Evolutionary conservation across 2,329 filamentous ascomycete genomes (phyloP), one percentile per base, ranked within the genome.

Genomic region (Parafenestella ontariensis): DNA sequence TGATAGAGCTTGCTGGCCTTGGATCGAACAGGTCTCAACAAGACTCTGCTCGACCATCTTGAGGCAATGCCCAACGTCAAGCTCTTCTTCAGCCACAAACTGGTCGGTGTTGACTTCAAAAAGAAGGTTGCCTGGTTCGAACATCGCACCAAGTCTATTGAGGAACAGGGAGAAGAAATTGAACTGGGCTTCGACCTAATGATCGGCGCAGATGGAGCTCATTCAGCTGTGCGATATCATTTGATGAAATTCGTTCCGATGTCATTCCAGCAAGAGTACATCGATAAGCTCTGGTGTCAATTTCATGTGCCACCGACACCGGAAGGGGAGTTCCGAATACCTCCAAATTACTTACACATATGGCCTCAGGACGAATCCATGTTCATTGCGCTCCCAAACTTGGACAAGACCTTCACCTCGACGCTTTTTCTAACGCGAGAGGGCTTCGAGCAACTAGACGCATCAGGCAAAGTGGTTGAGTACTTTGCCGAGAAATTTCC

Each of bases 201-300:
- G 79, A 90, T 99, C 53, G 95, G 95, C 9, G 93, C 94, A 29
- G 95, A 99, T 69, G 95, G 95, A 7, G 95, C 95, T 0, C 94
- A 99, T 77, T 98, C 94, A 0, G 88, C 92, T 39, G 89, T 93
- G 3, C 85, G 95, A 46, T 96, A 92, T 72, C 92, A 98, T 71
- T 81, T 99, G 78, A 99, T 99, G 94, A 98, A 98, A 78, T 97
- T 86, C 68, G 85, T 89, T 0, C 87, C 90, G 10, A 91, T 98
- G 86, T 87, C 95, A 77, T 99, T 96, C 71, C 84, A 90, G 65
- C 95, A 99, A 73, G 87, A 92, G 67, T 99, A 99, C 75, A 95
- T 99, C 71, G 94, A 98, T 75, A 95, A 93, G 0, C 79, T 98
- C 5, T 99, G 95, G 95, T 98, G 94, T 75, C 95, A 99, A 72